Evolutionary conservation across 116 monocot species (phyloP).

Genomic region (Trichopus zeylanicus): DNA sequence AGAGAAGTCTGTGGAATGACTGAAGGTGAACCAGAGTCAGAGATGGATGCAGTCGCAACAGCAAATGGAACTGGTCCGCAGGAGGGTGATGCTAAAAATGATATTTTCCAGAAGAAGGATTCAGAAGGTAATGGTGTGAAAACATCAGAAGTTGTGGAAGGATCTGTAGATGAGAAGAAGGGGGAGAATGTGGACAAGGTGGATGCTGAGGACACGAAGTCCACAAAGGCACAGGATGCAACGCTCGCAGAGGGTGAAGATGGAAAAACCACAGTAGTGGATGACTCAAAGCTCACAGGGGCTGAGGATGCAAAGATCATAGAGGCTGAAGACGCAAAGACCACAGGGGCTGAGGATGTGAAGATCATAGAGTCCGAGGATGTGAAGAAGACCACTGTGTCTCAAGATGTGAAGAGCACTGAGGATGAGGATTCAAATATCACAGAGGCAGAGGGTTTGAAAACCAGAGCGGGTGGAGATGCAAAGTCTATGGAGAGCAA

Average conservation of each 20-base stretch:
- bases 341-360: slow-evolving; percentile 1
- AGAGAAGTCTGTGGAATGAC: slow-evolving; percentile 8
- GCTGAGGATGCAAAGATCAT: slow-evolving; percentile 5
- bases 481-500: background rate
- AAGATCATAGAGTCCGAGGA: too few relatives aligned
- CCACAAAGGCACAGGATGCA: background rate
- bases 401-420: too few relatives aligned
- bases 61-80: slow-evolving; percentile 15
- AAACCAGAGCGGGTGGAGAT: background rate
- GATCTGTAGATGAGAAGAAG: slow-evolving; percentile 4
- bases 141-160: background rate
- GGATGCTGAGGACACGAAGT: slow-evolving; percentile 1
- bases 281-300: slow-evolving; percentile 4
- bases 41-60: slow-evolving; percentile 5
- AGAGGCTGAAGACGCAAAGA: background rate
- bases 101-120: slow-evolving; percentile 4
- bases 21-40: slow-evolving; percentile 10
- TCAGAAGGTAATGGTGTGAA: slow-evolving; percentile 1
- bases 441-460: background rate
- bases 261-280: background rate
- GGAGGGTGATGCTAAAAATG: background rate
- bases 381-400: too few relatives aligned
- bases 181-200: slow-evolving; percentile 1
- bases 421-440: too few relatives aligned
- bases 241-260: background rate